Conservation (phyloP, 2,329 filamentous ascomycete species). For the Xylariales sp. region DNA sequence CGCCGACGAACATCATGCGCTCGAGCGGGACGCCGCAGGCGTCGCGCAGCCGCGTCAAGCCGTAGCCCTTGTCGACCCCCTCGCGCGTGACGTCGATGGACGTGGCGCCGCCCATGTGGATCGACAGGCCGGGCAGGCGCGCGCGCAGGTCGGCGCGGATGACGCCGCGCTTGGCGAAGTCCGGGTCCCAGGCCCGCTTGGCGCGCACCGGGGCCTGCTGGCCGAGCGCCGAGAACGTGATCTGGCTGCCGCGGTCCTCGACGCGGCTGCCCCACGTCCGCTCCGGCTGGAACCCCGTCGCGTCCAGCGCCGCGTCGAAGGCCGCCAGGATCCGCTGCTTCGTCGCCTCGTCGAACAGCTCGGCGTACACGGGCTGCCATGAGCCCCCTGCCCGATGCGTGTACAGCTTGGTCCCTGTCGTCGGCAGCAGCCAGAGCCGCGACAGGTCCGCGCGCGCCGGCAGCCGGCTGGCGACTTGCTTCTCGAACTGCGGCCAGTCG, state of each 20-base stretch:
- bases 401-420: constrained; percentile 57
- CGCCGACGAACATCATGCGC: constrained; percentile 56
- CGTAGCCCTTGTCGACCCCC: constrained; percentile 55
- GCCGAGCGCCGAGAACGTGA: constrained; percentile 56
- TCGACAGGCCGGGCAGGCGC: constrained; percentile 53
- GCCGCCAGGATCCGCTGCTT: constrained; percentile 49
- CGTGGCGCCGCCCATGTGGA: constrained; percentile 56
- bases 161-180: constrained; percentile 54
- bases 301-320: constrained; percentile 52
- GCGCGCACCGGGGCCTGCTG: constrained; percentile 53
- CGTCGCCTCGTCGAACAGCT: constrained; percentile 52
- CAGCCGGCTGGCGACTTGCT: constrained; percentile 54
- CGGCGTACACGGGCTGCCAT: constrained; percentile 53
- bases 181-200: constrained; percentile 55
- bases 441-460: constrained; percentile 51
- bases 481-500: constrained; percentile 57
- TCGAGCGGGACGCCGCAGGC: constrained; percentile 51
- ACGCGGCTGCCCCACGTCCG: constrained; percentile 55
- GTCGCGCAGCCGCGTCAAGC: constrained; percentile 45
- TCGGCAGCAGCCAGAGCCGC: constrained; percentile 57
- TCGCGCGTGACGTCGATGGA: constrained; percentile 55
- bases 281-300: constrained; percentile 47
- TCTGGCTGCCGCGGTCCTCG: constrained; percentile 56
- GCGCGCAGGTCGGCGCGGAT: constrained; percentile 53
- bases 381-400: constrained; percentile 41